phyloP scores from a whole-genome alignment of 1,139 yeast species.

The Taiozyma sp. region DNA sequence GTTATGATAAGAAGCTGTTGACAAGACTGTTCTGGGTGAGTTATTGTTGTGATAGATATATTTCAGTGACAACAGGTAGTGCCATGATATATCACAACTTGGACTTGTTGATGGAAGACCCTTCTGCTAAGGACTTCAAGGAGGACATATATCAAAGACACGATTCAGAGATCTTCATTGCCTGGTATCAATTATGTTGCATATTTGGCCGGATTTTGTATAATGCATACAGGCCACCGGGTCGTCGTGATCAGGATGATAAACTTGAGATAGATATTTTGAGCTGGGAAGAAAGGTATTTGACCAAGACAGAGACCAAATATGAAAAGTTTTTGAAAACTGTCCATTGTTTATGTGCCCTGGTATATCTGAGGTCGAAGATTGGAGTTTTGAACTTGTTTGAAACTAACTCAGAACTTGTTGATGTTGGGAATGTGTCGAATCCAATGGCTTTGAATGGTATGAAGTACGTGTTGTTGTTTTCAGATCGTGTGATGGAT shows the following conservation, averaged over 20 bases:
- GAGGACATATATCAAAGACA: background rate
- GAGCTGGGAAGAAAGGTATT: constrained; percentile 3
- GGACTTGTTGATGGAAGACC: constrained; percentile 7
- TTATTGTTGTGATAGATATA: constrained; percentile 10
- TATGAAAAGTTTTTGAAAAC: constrained; percentile 2
- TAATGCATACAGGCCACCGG: constrained; percentile 10
- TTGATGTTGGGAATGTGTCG: background rate
- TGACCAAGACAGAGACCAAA: background rate
- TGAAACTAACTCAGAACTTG: constrained; percentile 1
- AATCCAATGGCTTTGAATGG: constrained; percentile 8
- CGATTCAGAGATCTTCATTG: constrained; percentile 5
- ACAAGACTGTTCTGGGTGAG: constrained; percentile 9
- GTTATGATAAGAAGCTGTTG: constrained; percentile 4
- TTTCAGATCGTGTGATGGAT: constrained; percentile 1
- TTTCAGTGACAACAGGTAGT: constrained; percentile 8
- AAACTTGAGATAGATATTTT: constrained; percentile 6
- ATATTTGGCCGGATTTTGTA: constrained; percentile 8
- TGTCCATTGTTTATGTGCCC: constrained; percentile 4
- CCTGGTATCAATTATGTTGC: constrained; percentile 4
- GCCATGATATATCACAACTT: constrained; percentile 7
- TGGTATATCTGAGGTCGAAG: constrained; percentile 8
- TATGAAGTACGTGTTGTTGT: constrained; percentile 5
- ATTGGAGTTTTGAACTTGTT: constrained; percentile 9
- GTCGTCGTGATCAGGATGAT: constrained; percentile 7
- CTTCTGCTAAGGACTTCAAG: constrained; percentile 5